A percentile compares a stretch with the other conserved stretches of the same genome.
Evolutionary conservation across 345 rosid species (phyloP).

Genomic region (Cardamine occulta): DNA sequence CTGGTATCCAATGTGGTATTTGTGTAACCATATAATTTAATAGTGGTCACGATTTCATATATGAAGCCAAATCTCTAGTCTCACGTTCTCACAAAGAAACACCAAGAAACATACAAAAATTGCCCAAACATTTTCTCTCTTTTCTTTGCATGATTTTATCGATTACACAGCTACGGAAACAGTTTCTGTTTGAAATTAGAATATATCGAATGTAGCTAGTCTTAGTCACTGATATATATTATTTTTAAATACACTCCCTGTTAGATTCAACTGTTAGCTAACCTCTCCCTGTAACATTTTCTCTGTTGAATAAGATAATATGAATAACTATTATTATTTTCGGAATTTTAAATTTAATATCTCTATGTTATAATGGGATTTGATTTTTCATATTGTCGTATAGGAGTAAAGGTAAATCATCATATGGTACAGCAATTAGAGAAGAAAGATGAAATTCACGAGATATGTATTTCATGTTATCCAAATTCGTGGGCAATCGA

Average conservation of each 20-base stretch:
- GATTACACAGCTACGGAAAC: slow-evolving; percentile 22
- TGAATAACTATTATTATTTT: neutral
- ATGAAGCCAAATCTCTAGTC: slow-evolving; percentile 42
- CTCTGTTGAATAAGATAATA: neutral
- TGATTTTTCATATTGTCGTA: slow-evolving; percentile 26
- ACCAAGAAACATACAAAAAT: slow-evolving; percentile 42
- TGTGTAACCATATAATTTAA: slow-evolving; percentile 34
- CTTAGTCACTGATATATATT: neutral
- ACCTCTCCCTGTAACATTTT: neutral
- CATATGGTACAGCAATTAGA: slow-evolving; percentile 34
- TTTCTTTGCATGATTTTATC: slow-evolving; percentile 14
- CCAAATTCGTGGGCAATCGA: slow-evolving; percentile 42
- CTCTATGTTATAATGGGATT: neutral
- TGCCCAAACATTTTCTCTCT: slow-evolving; percentile 13
- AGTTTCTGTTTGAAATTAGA: slow-evolving; percentile 26
- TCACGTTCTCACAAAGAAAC: slow-evolving; percentile 41
- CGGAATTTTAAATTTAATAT: neutral
- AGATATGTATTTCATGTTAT: slow-evolving; percentile 40
- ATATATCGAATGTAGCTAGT: slow-evolving; percentile 20
- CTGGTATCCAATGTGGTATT: slow-evolving; percentile 43
- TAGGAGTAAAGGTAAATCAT: slow-evolving; percentile 38
- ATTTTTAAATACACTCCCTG: neutral
- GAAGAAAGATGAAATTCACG: slow-evolving; percentile 39
- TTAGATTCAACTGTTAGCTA: neutral
- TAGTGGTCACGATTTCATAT: slow-evolving; percentile 39